Conservation (phyloP, 805 yeast genomes). For the Metschnikowia rubicola region DNA sequence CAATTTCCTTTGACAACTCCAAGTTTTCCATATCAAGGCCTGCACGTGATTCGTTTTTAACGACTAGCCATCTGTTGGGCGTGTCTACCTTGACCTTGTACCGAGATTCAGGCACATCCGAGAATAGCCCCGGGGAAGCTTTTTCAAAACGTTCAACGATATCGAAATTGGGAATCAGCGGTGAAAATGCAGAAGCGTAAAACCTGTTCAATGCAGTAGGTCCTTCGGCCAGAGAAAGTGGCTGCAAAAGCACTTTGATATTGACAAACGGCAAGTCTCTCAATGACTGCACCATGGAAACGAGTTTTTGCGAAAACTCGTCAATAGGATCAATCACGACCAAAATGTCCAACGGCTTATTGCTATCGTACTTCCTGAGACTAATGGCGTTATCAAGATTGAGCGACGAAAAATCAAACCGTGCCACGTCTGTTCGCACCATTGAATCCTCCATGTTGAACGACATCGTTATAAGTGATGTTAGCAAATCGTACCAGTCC, state of each 20-base stretch:
- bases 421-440: conserved; percentile 39
- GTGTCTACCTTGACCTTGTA: conserved; percentile 44
- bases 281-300: conserved; percentile 44
- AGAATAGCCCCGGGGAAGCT: conserved; percentile 21
- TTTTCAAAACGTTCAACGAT: conserved; percentile 17
- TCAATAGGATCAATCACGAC: conserved; percentile 70
- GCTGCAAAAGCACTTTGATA: conserved; percentile 55
- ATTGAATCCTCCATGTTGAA: conserved; percentile 42
- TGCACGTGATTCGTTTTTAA: conserved; percentile 41
- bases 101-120: conserved; percentile 20
- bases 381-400: conserved; percentile 26
- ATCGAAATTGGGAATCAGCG: conserved; percentile 29
- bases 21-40: conserved; percentile 62
- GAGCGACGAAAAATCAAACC: conserved; percentile 44
- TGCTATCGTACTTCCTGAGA: conserved; percentile 16
- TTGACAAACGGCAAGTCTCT: conserved; percentile 48
- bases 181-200: conserved; percentile 47
- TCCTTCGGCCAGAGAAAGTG: conserved; percentile 39
- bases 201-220: conserved; percentile 54
- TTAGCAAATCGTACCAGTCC: conserved; percentile 48
- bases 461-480: conserved; percentile 42
- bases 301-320: conserved; percentile 61
- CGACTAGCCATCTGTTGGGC: conserved; percentile 68
- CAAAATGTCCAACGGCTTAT: conserved; percentile 50
- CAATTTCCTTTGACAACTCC: conserved; percentile 25